Evolutionary conservation across 2,329 filamentous ascomycete species (phyloP).

Genomic region (Botrytis galanthina): DNA sequence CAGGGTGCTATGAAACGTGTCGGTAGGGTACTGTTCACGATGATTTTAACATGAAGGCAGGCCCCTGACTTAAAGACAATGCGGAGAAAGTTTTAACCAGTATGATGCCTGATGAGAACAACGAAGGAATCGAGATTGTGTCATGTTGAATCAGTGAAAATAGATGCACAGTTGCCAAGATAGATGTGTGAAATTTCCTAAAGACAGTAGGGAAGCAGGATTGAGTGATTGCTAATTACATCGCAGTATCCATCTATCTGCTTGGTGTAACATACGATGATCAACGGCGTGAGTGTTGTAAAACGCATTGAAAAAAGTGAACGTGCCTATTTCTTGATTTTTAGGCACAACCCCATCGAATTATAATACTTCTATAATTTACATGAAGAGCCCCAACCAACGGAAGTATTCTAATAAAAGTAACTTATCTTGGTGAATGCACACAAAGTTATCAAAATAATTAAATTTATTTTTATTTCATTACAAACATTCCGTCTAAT

Average conservation of each 20-base stretch:
- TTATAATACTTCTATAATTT: neutral
- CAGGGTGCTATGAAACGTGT: slow-evolving; percentile 8
- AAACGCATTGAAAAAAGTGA: neutral
- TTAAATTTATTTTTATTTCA: neutral
- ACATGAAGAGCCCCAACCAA: neutral
- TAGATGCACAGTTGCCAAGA: neutral
- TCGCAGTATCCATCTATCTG: neutral
- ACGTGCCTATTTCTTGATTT: neutral
- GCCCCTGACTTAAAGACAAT: neutral
- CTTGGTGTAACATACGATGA: neutral
- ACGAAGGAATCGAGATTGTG: neutral
- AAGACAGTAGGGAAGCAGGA: neutral
- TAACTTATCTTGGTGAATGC: neutral
- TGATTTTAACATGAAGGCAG: neutral
- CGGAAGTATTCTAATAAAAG: neutral
- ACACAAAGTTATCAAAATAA: neutral
- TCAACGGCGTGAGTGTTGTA: neutral
- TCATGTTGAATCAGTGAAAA: neutral
- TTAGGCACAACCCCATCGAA: neutral
- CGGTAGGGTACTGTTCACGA: neutral
- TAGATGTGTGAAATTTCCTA: neutral
- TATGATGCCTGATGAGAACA: neutral
- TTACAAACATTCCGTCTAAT: neutral
- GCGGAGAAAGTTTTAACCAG: slow-evolving; percentile 5
- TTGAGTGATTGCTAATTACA: neutral